Base-by-base conservation (phyloP, 495 filamentous ascomycete genomes). In the Annulohypoxylon bovei region DNA sequence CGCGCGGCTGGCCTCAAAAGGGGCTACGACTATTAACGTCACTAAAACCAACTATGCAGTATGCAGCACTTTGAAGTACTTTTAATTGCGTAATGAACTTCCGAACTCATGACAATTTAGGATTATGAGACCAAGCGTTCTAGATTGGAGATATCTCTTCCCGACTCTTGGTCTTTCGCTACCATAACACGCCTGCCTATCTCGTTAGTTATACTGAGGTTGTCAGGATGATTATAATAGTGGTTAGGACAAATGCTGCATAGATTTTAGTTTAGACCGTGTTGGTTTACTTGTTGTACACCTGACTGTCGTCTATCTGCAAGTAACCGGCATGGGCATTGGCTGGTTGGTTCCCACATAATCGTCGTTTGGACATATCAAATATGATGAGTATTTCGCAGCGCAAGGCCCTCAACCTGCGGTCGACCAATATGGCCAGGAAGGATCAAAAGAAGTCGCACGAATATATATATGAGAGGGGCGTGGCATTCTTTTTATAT, bases 1-100 rank as follows among this genome's bases (percentile, higher is more conserved):
- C 49, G 49, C 49, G 49, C 49, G 49, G 49, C 6, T 53, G 49
- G 18, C 49, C 49, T 33, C 8, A 33, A 53, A 53, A 53, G 49
- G 49, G 49, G 49, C n/a, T 20, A 27, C 22, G 23, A 28, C 33
- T 2, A 37, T 25, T 1, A 28, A 46, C 2, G 14, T 46, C 6
- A 27, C 44, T 12, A 12, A 25, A 52, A 33, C 49, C 49, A 53
- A 53, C 49, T n/a, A 18, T n/a, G 28, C 20, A 20, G 9, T n/a
- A 18, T n/a, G 28, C 20, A 20, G 9, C 27, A 22, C 9, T 22
- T 22, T n/a, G 4, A 27, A 14, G 5, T 12, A 9, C n/a, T n/a
- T n/a, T 1, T 47, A 28, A 27, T 12, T 27, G 3, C 22, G 11
- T 11, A 46, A 8, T 20, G 22, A 23, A 50, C 4, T 27, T 50